These are phyloP conservation scores for Yarrowia sp. DNA, from an alignment of 805 yeast species.

Conservation along the genomic window DNA sequence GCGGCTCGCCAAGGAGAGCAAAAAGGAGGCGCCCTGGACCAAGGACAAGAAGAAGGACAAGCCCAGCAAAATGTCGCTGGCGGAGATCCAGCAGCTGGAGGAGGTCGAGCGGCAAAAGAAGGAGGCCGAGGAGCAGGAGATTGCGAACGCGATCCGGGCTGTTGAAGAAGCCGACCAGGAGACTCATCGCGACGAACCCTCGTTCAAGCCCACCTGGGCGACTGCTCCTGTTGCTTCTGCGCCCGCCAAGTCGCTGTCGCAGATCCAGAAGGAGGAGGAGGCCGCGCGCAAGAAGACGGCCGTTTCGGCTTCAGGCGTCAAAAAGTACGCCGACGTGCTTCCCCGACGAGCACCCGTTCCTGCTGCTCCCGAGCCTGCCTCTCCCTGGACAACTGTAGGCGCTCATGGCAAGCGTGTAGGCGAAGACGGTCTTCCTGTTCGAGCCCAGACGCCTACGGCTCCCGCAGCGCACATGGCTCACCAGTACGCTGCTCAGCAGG, in stretches of 20 bases:
- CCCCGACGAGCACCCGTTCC: slow-evolving; percentile 14
- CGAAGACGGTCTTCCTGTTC: slow-evolving; percentile 4
- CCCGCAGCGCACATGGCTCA: slow-evolving; percentile 37
- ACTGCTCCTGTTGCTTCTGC: slow-evolving; percentile 30
- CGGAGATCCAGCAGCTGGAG: slow-evolving; percentile 40
- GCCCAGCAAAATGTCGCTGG: slow-evolving; percentile 33
- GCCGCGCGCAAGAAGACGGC: slow-evolving; percentile 31
- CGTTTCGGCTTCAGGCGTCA: not conserved
- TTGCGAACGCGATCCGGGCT: not conserved
- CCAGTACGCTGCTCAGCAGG: slow-evolving; percentile 25
- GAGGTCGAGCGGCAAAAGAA: slow-evolving; percentile 32
- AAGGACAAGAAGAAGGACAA: slow-evolving; percentile 27
- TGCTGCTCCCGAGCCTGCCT: not conserved
- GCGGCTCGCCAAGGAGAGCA: slow-evolving; percentile 21
- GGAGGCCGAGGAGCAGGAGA: slow-evolving; percentile 29
- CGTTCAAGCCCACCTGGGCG: slow-evolving; percentile 29
- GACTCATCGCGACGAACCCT: slow-evolving; percentile 26
- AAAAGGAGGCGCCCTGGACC: slow-evolving; percentile 35
- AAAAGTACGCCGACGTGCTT: slow-evolving; percentile 13
- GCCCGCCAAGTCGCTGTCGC: slow-evolving; percentile 39
- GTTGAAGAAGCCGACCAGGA: slow-evolving; percentile 30
- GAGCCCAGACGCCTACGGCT: slow-evolving; percentile 14
- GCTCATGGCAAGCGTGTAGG: slow-evolving; percentile 22
- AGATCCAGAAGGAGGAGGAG: slow-evolving; percentile 43
- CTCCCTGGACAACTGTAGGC: slow-evolving; percentile 20